phyloP scores from a whole-genome alignment of 1,139 yeast species.

The Saccharomyces hybrid region DNA sequence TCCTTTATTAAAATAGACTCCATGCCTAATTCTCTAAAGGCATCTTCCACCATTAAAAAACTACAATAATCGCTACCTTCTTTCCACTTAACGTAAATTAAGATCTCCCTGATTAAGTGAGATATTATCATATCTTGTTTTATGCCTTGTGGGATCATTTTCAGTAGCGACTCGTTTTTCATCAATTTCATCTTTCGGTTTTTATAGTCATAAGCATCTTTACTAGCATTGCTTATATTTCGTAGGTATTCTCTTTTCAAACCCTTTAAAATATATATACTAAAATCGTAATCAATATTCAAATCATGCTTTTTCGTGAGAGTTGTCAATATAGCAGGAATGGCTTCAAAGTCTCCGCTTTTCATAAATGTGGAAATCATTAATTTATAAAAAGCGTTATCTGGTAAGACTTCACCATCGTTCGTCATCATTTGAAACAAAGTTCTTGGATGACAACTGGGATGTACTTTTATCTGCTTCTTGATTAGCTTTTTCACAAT shows the following conservation, averaged over 20 bases:
- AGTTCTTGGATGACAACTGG: slow-evolving; percentile 8
- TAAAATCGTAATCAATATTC: slow-evolving; percentile 6
- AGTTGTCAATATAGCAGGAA: slow-evolving; percentile 18
- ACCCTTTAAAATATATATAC: slow-evolving; percentile 16
- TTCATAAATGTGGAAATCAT: slow-evolving; percentile 20
- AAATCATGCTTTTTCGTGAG: slow-evolving; percentile 17
- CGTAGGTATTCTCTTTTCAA: slow-evolving; percentile 16
- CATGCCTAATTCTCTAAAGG: slow-evolving; percentile 6
- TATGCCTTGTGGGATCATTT: neutral
- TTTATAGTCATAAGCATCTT: neutral
- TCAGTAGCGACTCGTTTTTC: neutral
- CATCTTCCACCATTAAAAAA: slow-evolving; percentile 9
- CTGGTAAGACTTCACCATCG: slow-evolving; percentile 21
- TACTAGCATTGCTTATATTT: neutral
- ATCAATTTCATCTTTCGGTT: neutral
- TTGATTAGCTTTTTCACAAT: slow-evolving; percentile 5
- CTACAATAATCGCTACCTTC: slow-evolving; percentile 12
- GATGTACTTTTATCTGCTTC: neutral
- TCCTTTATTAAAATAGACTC: neutral
- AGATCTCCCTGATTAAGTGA: slow-evolving; percentile 5
- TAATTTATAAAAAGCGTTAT: slow-evolving; percentile 12
- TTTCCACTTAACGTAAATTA: slow-evolving; percentile 8
- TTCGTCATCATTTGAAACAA: slow-evolving; percentile 20
- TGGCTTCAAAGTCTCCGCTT: slow-evolving; percentile 20
- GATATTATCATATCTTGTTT: neutral